Conservation (phyloP, 1,139 yeast genomes). For the Wickerhamomyces sp. region DNA sequence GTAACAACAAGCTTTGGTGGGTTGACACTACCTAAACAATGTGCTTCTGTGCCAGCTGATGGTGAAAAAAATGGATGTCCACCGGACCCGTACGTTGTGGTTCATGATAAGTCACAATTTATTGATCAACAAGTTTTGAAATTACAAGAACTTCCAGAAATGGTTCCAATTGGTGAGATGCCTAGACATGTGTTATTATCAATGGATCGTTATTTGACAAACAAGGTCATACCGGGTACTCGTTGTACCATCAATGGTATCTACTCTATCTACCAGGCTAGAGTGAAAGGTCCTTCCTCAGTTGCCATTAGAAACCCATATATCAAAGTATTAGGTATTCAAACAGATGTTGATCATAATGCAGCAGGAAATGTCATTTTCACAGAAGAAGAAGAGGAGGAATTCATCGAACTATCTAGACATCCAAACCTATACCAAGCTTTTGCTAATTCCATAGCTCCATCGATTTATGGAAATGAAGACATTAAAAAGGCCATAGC, state of each 20-base stretch:
- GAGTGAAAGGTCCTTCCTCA: constrained; percentile 48
- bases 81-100: constrained; percentile 86
- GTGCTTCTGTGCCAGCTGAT: constrained; percentile 55
- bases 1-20: constrained; percentile 79
- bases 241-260: constrained; percentile 90
- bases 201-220: constrained; percentile 86
- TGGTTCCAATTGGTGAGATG: constrained; percentile 99
- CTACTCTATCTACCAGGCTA: constrained; percentile 81
- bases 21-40: constrained; percentile 68
- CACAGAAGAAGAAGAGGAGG: constrained; percentile 91
- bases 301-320: constrained; percentile 95
- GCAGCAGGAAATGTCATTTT: constrained; percentile 63
- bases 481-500: constrained; percentile 94
- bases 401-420: constrained; percentile 75
- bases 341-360: constrained; percentile 74
- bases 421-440: constrained; percentile 79
- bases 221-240: constrained; percentile 91
- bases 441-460: constrained; percentile 90
- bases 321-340: constrained; percentile 80
- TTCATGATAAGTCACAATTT: constrained; percentile 87
- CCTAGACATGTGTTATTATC: constrained; percentile 90
- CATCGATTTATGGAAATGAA: constrained; percentile 88
- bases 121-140: constrained; percentile 94
- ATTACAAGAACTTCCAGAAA: constrained; percentile 93
- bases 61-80: constrained; percentile 32